A percentile compares a stretch with the other conserved stretches of the same genome.
Evolutionary conservation across 768 basidiomycete species (phyloP).

Genomic region (Lentinula aciculospora): DNA sequence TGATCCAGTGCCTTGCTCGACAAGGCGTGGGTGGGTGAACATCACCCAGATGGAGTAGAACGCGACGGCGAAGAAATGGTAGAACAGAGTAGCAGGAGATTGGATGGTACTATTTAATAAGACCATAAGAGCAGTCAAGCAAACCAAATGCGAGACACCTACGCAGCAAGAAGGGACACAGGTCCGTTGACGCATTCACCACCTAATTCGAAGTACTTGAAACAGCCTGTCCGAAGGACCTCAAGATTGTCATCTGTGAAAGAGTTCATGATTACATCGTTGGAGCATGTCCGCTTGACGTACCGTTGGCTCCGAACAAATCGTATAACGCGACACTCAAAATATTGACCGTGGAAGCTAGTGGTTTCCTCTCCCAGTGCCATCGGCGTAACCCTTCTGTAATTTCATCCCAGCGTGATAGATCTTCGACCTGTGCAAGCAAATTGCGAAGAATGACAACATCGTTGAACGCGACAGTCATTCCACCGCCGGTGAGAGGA

Average conservation of each 20-base stretch:
- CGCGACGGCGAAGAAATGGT: conserved; percentile 95
- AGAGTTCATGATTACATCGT: background rate
- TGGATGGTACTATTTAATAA: conserved; percentile 57
- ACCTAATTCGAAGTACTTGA: conserved; percentile 95
- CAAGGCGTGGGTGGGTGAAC: conserved; percentile 51
- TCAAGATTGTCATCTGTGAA: conserved; percentile 50
- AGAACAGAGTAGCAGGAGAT: conserved; percentile 73
- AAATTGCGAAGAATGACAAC: conserved; percentile 67
- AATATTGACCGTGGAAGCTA: conserved; percentile 86
- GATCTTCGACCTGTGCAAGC: conserved; percentile 33
- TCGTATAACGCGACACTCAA: conserved; percentile 92
- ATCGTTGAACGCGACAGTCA: conserved; percentile 93
- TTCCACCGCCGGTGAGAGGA: conserved; percentile 95
- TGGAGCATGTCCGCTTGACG: background rate
- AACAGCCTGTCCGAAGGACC: conserved; percentile 78
- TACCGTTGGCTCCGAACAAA: conserved; percentile 88
- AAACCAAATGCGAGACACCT: conserved; percentile 17
- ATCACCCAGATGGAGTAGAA: conserved; percentile 91
- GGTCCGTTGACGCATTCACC: conserved; percentile 87
- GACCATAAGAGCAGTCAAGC: background rate
- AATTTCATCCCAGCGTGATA: conserved; percentile 48
- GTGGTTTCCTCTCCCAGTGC: conserved; percentile 83
- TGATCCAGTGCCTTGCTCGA: conserved; percentile 19
- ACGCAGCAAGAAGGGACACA: conserved; percentile 88
- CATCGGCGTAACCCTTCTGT: conserved; percentile 55